Evolutionary conservation across 2,329 filamentous ascomycete species (phyloP).

Genomic region (Fusarium oxysporum): DNA sequence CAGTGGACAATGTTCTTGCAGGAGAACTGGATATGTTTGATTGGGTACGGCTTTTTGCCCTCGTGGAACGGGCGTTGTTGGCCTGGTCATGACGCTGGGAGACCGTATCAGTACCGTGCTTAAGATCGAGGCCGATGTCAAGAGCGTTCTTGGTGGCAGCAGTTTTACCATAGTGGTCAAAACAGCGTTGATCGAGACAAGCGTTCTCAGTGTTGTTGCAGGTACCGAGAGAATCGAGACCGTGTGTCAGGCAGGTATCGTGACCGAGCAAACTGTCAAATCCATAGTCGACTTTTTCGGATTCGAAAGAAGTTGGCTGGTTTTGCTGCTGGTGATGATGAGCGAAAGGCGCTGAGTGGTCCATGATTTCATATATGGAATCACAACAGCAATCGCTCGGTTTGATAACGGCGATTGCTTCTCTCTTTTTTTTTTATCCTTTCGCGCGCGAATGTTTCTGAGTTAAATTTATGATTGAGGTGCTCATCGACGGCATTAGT

Average conservation of each 20-base stretch:
- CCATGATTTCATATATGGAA: slow-evolving; percentile 30
- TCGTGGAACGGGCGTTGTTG: slow-evolving; percentile 15
- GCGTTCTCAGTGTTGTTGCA: slow-evolving; percentile 49
- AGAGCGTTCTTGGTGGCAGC: slow-evolving; percentile 19
- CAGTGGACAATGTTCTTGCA: slow-evolving; percentile 14
- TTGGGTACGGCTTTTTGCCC: slow-evolving; percentile 22
- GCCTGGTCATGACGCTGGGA: slow-evolving; percentile 2
- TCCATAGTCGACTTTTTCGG: slow-evolving; percentile 47
- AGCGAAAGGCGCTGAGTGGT: slow-evolving; percentile 39
- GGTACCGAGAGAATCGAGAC: slow-evolving; percentile 43
- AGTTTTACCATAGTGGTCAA: slow-evolving; percentile 41
- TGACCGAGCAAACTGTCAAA: slow-evolving; percentile 45
- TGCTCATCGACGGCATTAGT: slow-evolving; percentile 24
- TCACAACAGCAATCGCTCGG: slow-evolving; percentile 17
- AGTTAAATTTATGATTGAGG: slow-evolving; percentile 1
- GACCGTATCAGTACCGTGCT: slow-evolving; percentile 3
- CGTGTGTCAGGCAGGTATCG: slow-evolving; percentile 42
- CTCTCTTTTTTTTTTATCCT: slow-evolving; percentile 1
- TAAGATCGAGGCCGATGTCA: slow-evolving; percentile 35
- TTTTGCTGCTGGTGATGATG: slow-evolving; percentile 30
- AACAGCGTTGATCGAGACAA: slow-evolving; percentile 48
- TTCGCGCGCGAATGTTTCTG: background rate
- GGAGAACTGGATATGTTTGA: slow-evolving; percentile 23
- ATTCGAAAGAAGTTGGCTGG: slow-evolving; percentile 38
- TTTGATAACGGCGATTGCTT: slow-evolving; percentile 7